Evolutionary conservation across 306 rosid genomes (phyloP), one percentile per base, ranked within the genome.

Genomic region (Gynostemma pentaphyllum): DNA sequence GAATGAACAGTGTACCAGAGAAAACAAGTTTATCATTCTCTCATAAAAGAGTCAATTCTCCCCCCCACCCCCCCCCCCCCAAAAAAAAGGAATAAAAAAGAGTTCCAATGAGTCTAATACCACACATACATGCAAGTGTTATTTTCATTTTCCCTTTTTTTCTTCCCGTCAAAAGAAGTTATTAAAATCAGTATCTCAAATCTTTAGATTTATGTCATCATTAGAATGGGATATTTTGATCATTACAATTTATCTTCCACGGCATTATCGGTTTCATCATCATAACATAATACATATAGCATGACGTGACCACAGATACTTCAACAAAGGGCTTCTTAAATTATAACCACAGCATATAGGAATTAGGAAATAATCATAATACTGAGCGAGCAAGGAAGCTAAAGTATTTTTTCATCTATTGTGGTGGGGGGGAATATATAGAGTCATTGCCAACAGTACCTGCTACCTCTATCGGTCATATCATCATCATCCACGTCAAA

Each of bases 401-500:
- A n/a, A n/a, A n/a, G n/a, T n/a, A n/a, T n/a, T n/a, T n/a, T n/a
- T n/a, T n/a, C n/a, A n/a, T n/a, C n/a, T n/a, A n/a, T n/a, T n/a
- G n/a, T n/a, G n/a, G n/a, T n/a, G 36, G 48, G 39, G 65, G 22
- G 22, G 47, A 39, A 39, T 7, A n/a, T 22, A 32, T 12, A 27
- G 44, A 66, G 46, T 23, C 24, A 22, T 40, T 2, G 24, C 50
- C 36, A 74, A 76, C 78, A 84, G 62, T 85, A 91, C 97, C 95
- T 85, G 96, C 87, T 85, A 50, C 83, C 68, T n/a, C 83, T 85
- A 82, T 85, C 83, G 3, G 80, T 77, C 73, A 80, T 68, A 53
- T 85, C 95, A 63, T 80, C 95, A 40, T 80, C 80, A 67, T 82
- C 94, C 66, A 82, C 76, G 64, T 82, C 91, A 83, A 91, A 91